Percentiles rank a stretch among this genome's conserved stretches.
Conservation (phyloP, 1,284 basidiomycete species). For the Leccinum angustisporum region DNA sequence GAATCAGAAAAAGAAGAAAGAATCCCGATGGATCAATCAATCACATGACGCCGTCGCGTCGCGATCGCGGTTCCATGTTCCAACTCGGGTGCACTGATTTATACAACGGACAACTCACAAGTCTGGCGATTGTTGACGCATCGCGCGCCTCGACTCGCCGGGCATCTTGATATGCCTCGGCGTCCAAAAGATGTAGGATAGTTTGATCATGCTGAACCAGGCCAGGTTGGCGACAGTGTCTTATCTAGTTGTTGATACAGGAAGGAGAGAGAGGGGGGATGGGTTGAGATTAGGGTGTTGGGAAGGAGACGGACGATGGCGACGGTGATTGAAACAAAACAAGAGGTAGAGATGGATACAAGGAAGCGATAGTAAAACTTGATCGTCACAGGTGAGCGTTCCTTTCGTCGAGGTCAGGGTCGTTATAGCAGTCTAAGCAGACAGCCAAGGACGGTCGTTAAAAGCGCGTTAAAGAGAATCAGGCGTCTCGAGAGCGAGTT, state of each 20-base stretch:
- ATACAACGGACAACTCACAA: slow-evolving; percentile 19
- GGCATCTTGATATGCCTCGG: slow-evolving; percentile 35
- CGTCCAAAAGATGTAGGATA: slow-evolving; percentile 35
- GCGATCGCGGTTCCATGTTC: background rate
- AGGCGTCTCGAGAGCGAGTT: background rate
- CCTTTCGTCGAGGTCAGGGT: background rate
- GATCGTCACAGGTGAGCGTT: background rate
- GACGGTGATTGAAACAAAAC: background rate
- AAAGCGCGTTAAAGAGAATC: background rate
- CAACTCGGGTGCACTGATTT: background rate
- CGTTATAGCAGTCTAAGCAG: background rate
- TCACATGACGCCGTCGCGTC: background rate
- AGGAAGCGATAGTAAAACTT: background rate
- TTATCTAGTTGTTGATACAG: background rate
- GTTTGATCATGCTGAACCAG: slow-evolving; percentile 24
- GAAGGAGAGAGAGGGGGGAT: background rate
- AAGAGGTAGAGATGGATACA: background rate
- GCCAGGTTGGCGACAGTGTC: background rate
- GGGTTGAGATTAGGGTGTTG: background rate
- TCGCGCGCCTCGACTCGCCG: slow-evolving; percentile 23
- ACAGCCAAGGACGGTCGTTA: background rate
- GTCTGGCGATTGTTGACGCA: slow-evolving; percentile 28
- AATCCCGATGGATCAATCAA: background rate
- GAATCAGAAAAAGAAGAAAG: background rate
- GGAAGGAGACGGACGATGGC: background rate